Evolutionary conservation across 2,329 filamentous ascomycete genomes (phyloP), one percentile per base, ranked within the genome.

Genomic region (Colletotrichum abscissum): DNA sequence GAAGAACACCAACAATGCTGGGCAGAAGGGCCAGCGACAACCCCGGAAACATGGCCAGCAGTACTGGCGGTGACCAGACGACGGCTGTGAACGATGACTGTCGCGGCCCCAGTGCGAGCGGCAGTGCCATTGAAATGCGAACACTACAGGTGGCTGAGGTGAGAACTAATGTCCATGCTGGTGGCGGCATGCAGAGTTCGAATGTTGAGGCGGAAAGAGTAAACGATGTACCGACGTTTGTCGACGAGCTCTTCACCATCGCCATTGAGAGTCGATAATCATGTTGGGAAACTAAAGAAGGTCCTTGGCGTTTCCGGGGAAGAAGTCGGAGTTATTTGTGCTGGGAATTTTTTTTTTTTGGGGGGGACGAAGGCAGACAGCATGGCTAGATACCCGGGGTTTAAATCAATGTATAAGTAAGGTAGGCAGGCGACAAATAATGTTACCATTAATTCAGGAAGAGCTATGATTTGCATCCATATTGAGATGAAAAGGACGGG

Each of bases 211-310:
- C 80, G 33, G 82, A 84, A 75, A 81, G 80, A 57, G 77, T 76
- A 30, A 81, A 77, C 6, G 81, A 82, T 42, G 76, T 63, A 73
- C 78, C 67, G 71, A 87, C 84, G 2, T 87, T 86, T 77, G 85
- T 87, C 30, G 85, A 87, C 71, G 84, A 86, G 73, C 76, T 87
- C 46, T 85, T 86, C 75, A 74, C 76, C 16, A 73, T 79, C 33
- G 79, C 75, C 28, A 76, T 75, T 19, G 69, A 75, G 22, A 62
- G 71, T 2, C 63, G 63, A n/a, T 74, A 35, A 59, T 8, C 12
- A 5, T 24, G 26, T 52, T 16, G 38, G 14, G 16, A 22, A 19
- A 22, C 1, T 22, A 12, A n/a, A n/a, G 16, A 19, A 16, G 30
- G n/a, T 24, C 63, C 19, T 62, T 4, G 30, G 30, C 19, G 14